A percentile compares a stretch with the other conserved stretches of the same genome.
phyloP scores from a whole-genome alignment of 2,329 filamentous ascomycete species.

The Cadophora malorum region DNA sequence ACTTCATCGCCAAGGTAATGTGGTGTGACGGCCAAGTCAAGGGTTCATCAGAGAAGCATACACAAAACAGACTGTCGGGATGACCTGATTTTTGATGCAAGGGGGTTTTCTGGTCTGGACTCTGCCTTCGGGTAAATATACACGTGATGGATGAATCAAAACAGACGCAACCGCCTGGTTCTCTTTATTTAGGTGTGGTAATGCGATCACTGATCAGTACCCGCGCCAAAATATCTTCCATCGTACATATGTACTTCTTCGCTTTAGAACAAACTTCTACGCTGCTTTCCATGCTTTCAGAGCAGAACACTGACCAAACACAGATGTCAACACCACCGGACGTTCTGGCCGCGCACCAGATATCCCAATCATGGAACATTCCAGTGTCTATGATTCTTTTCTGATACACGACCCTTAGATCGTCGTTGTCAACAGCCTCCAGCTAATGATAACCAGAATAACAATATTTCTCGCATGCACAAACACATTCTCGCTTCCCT shows the following conservation, averaged over 20 bases:
- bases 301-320: too few species aligned
- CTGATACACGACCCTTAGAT: not conserved
- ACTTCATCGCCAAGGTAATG: conserved; percentile 14
- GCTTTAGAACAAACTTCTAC: too few species aligned
- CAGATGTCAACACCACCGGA: too few species aligned
- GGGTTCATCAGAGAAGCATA: conserved; percentile 8
- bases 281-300: too few species aligned
- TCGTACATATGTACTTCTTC: too few species aligned
- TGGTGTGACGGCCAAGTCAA: conserved; percentile 15
- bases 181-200: not conserved
- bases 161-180: not conserved
- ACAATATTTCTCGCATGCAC: not conserved
- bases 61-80: conserved; percentile 10
- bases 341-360: too few species aligned
- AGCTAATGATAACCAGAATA: not conserved
- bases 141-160: not conserved
- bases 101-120: conserved; percentile 4
- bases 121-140: not conserved
- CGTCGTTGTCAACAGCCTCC: not conserved
- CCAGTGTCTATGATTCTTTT: too few species aligned
- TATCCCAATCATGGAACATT: too few species aligned
- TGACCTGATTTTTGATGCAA: conserved; percentile 11
- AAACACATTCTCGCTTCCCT: not conserved
- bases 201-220: too few species aligned
- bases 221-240: too few species aligned